Evolutionary conservation across 306 rosid species (phyloP).

Genomic region (Vigna angularis): DNA sequence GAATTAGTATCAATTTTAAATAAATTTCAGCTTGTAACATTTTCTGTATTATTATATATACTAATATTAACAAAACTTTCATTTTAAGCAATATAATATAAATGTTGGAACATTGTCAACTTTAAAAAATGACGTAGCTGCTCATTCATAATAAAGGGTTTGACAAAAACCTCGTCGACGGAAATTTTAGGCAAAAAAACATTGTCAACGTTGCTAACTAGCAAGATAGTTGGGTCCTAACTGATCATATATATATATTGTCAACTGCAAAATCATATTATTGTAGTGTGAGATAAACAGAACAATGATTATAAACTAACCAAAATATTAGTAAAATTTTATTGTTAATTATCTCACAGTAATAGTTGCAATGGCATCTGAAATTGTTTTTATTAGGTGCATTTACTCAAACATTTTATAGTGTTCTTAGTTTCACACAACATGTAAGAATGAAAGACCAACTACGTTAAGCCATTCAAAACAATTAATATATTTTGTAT

Average conservation of each 20-base stretch:
- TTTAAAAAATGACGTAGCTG: constrained; percentile 8
- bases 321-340: not conserved
- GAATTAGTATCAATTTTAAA: not conserved
- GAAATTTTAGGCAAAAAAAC: not conserved
- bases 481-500: no score
- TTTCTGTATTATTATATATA: not conserved
- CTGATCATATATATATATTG: not conserved
- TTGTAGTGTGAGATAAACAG: not conserved
- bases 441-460: no score
- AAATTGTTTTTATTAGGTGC: no score
- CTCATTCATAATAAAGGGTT: not conserved
- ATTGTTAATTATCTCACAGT: not conserved
- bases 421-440: no score
- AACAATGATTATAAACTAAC: not conserved
- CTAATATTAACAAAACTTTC: not conserved
- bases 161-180: constrained; percentile 12
- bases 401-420: no score
- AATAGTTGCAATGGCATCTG: no score
- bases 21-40: not conserved
- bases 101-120: constrained; percentile 4
- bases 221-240: not conserved
- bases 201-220: constrained; percentile 1
- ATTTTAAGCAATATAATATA: not conserved
- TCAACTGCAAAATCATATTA: not conserved
- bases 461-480: no score